Evolutionary conservation across 345 rosid genomes (phyloP), one percentile per base, ranked within the genome.

Genomic region (Turritis glabra): DNA sequence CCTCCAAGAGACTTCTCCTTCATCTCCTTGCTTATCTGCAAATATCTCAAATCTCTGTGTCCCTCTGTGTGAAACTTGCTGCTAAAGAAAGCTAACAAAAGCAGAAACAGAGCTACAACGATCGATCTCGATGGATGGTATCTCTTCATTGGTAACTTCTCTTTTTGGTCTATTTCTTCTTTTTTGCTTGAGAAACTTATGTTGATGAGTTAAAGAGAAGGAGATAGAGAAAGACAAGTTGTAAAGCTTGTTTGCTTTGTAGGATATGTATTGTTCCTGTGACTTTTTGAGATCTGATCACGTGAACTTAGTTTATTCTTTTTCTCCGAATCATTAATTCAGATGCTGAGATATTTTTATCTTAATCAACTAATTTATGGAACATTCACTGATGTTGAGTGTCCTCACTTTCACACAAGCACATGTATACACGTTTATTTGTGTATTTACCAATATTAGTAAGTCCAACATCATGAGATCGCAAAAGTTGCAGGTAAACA

Each of bases 251-350:
- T 61, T 75, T 50, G 62, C 46, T 71, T 71, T 64, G 67, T 67
- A 75, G 8, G 27, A 74, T 75, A 46, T 64, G 72, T 76, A 54
- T 69, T 10, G 47, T 35, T 54, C n/a, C 0, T 56, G 23, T 17
- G 69, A 56, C 65, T 21, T 63, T 54, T 77, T 77, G 76, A 64
- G 68, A 71, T 77, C 80, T 64, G 67, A 77, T 71, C 80, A 77
- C 80, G 80, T 77, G 80, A 64, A 63, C 14, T 52, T 44, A 7
- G 48, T 23, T 33, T 67, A 8, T 0, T 4, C 3, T 23, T 43
- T 14, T 44, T 64, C n/a, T 14, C 10, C 44, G 51, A 54, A 38
- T 68, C 44, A 54, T 56, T 30, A 18, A 5, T 30, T 68, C 69
- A 60, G 55, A 75, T 67, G 46, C 1, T 40, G 35, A 41, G 44